A percentile compares a stretch with the other conserved stretches of the same genome.
phyloP scores from a whole-genome alignment of 73 alveolate species.

The Effrenium voratum region DNA sequence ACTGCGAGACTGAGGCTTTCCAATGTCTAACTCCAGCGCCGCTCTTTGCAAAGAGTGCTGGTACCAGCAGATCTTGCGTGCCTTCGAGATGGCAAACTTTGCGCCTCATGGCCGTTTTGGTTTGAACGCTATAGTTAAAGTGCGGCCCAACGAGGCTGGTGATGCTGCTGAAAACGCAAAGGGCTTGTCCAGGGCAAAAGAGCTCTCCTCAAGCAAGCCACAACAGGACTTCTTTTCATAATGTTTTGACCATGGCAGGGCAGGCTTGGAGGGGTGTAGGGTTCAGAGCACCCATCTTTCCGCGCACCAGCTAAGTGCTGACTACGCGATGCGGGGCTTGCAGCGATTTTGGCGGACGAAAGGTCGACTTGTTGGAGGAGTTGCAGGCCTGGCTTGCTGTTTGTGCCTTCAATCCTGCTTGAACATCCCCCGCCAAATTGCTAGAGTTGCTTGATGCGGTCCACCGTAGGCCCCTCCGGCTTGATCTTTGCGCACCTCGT shows the following conservation, averaged over 20 bases:
- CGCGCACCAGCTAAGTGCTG: not conserved
- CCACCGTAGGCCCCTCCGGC: slow-evolving; percentile 42
- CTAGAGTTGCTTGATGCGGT: not conserved
- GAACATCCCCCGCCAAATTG: not conserved
- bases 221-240: too few relatives aligned
- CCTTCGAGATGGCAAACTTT: slow-evolving; percentile 50
- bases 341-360: slow-evolving; percentile 64
- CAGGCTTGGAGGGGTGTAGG: too few relatives aligned
- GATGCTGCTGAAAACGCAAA: too few relatives aligned
- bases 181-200: too few relatives aligned
- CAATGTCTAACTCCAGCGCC: slow-evolving; percentile 58
- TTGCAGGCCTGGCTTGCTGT: not conserved
- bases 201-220: too few relatives aligned
- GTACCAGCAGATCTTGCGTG: slow-evolving; percentile 58
- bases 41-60: slow-evolving; percentile 66
- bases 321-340: slow-evolving; percentile 55
- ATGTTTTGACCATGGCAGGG: too few relatives aligned
- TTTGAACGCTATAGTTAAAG: too few relatives aligned
- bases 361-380: slow-evolving; percentile 29
- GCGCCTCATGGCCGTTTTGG: too few relatives aligned
- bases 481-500: slow-evolving; percentile 48
- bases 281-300: too few relatives aligned
- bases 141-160: too few relatives aligned
- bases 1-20: slow-evolving; percentile 15
- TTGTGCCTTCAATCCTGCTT: not conserved